Base-by-base conservation (phyloP, 2,329 filamentous ascomycete species). In the Rhinocladiella similis region DNA sequence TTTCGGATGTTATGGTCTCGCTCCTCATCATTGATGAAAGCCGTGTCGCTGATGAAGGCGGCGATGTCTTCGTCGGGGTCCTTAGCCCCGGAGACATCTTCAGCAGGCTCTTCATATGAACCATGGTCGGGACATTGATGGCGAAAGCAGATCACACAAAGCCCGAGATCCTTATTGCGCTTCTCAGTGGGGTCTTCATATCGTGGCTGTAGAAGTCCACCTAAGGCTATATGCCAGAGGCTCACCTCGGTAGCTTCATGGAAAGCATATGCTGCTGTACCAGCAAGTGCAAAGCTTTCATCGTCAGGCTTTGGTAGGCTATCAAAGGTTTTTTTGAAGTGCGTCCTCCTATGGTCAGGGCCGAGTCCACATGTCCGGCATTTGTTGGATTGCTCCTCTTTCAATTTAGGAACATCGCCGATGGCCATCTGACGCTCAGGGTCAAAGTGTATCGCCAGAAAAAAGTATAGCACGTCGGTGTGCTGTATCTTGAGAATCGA, bases 81-180 rank as follows among this genome's bases (percentile, higher is more conserved):
- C 14, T 49, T 47, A 25, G 54, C 47, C 5, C 50, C 59, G 18
- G 54, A 3, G 10, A 41, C 43, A 5, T 60, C 47, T 16, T 61
- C 51, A 10, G 38, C 33, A 19, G 51, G 51, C 19, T 66, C 63
- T 14, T 60, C 45, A 38, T 56, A 66, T 1, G 59, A 54, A 5
- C 65, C 65, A 53, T 67, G 65, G 22, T 52, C 49, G n/a, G 61
- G 58, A 50, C 65, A 67, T n/a, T 62, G 50, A 47, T 63, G 61
- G 19, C 63, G 54, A 27, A 57, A 63, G 54, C 65, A 67, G 9
- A 65, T 62, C 1, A 61, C 48, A 52, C 64, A 67, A 20, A 64
- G 46, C 16, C 36, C 39, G 2, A 54, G 41, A 14, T 36, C 20
- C 38, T 48, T 47, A n/a, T 25, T 19, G 20, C 41, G 35, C 13